phyloP scores from a whole-genome alignment of 768 basidiomycete genomes.

The Suillus hirtellus region DNA sequence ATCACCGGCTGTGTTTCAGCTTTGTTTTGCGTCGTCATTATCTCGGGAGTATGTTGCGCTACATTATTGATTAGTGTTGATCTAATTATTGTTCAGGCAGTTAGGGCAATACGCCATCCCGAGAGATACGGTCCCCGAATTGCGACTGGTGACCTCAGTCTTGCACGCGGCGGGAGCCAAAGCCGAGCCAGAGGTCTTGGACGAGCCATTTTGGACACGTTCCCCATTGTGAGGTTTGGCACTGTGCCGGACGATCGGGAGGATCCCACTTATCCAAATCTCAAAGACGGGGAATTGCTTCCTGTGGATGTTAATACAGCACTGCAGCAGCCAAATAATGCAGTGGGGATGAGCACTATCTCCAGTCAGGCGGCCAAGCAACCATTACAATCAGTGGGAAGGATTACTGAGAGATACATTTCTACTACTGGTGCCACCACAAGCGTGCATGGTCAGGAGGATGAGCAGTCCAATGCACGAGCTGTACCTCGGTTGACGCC shows the following conservation, averaged over 20 bases:
- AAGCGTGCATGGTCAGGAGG: constrained; percentile 7
- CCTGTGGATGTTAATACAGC: constrained; percentile 10
- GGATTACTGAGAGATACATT: constrained; percentile 1
- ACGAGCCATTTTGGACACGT: constrained; percentile 92
- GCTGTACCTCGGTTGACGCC: constrained; percentile 11
- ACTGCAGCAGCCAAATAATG: constrained; percentile 16
- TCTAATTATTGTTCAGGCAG: constrained; percentile 46
- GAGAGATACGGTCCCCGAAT: constrained; percentile 86
- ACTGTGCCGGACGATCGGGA: constrained; percentile 14
- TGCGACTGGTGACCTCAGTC: constrained; percentile 29
- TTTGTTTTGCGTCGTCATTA: constrained; percentile 81
- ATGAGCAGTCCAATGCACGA: constrained; percentile 10
- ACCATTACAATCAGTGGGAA: not conserved
- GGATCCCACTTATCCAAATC: constrained; percentile 14
- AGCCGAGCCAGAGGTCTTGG: constrained; percentile 84
- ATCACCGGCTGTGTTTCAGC: constrained; percentile 89
- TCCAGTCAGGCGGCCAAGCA: not conserved
- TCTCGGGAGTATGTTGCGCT: constrained; percentile 66
- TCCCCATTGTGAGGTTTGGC: constrained; percentile 90
- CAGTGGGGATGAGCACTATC: constrained; percentile 9
- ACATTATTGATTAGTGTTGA: constrained; percentile 9
- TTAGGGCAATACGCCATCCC: constrained; percentile 83
- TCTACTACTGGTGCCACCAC: not conserved
- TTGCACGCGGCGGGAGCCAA: constrained; percentile 45
- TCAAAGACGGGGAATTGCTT: constrained; percentile 36